phyloP scores from a whole-genome alignment of 148 eudicot species.

The Drosera capensis region DNA sequence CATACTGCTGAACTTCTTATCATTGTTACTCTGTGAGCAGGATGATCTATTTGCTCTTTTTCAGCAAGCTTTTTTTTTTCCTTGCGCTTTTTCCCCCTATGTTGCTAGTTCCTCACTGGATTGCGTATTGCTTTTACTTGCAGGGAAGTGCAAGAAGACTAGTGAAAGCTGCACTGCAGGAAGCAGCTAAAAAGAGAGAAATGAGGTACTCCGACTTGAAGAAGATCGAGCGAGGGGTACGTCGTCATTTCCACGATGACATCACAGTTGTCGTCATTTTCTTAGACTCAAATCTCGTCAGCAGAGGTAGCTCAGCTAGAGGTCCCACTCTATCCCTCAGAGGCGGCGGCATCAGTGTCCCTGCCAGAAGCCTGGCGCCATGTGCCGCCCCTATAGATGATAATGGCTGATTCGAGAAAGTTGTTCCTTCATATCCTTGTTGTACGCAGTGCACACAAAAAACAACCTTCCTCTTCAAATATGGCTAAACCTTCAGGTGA shows the following conservation, averaged over 20 bases:
- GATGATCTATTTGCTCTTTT: not conserved
- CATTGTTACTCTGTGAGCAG: too few species aligned
- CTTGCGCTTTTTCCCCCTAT: not conserved
- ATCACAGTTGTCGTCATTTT: constrained; percentile 23
- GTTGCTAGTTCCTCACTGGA: not conserved
- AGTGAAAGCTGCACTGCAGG: constrained; percentile 25
- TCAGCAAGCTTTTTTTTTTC: too few species aligned
- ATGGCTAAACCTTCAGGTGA: not conserved
- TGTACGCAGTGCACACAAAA: constrained; percentile 7
- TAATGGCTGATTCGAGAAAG: constrained; percentile 4
- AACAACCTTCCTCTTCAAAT: not conserved
- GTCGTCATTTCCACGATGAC: constrained; percentile 34
- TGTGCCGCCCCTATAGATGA: constrained; percentile 6
- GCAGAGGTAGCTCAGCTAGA: constrained; percentile 25
- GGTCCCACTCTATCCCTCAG: constrained; percentile 22
- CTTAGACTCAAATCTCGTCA: constrained; percentile 28
- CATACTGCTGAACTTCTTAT: too few species aligned
- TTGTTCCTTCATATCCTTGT: constrained; percentile 1
- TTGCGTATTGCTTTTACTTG: not conserved
- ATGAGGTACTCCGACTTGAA: constrained; percentile 33
- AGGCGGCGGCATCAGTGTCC: constrained; percentile 16
- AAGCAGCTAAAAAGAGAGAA: constrained; percentile 37
- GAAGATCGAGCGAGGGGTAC: constrained; percentile 32
- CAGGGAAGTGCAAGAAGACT: constrained; percentile 34
- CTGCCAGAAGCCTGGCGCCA: constrained; percentile 14